phyloP scores from a whole-genome alignment of 1,284 basidiomycete species.

The Leccinum subrobustum region DNA sequence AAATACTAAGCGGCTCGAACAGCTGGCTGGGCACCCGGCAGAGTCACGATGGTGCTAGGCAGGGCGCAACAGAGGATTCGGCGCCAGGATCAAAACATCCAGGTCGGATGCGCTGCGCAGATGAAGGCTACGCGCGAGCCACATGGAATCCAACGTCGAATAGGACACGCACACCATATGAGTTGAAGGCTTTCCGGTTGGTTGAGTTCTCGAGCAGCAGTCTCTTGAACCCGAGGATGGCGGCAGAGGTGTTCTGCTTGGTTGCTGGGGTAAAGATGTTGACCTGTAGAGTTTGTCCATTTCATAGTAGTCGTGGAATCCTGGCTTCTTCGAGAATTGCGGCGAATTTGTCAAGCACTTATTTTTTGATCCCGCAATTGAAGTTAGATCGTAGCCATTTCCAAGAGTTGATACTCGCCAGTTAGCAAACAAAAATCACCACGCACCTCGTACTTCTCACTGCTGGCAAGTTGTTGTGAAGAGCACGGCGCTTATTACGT shows the following conservation, averaged over 20 bases:
- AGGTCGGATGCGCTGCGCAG: conserved; percentile 83
- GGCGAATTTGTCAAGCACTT: conserved; percentile 93
- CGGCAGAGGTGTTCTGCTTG: conserved; percentile 74
- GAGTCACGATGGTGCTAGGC: too few relatives aligned
- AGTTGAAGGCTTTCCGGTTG: conserved; percentile 94
- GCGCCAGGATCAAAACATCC: conserved; percentile 81
- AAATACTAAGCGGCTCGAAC: conserved; percentile 79
- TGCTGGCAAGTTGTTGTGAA: too few relatives aligned
- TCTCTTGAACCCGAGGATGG: conserved; percentile 83
- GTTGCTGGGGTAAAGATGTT: conserved; percentile 77
- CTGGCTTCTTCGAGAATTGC: conserved; percentile 77
- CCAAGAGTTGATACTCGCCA: conserved; percentile 69
- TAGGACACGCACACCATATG: conserved; percentile 82
- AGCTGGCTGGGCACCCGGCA: conserved; percentile 51
- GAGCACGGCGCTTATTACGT: too few relatives aligned
- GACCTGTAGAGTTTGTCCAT: conserved; percentile 70
- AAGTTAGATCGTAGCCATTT: conserved; percentile 96
- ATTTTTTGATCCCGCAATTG: conserved; percentile 84
- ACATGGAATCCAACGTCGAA: conserved; percentile 9
- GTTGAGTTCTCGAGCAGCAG: conserved; percentile 97
- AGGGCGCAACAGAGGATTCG: conserved; percentile 65
- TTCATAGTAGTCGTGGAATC: conserved; percentile 69
- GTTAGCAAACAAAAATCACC: too few relatives aligned
- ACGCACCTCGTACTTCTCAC: too few relatives aligned
- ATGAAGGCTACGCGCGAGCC: conserved; percentile 14